phyloP scores from a whole-genome alignment of 495 filamentous ascomycete genomes.

The Podospora anserina region DNA sequence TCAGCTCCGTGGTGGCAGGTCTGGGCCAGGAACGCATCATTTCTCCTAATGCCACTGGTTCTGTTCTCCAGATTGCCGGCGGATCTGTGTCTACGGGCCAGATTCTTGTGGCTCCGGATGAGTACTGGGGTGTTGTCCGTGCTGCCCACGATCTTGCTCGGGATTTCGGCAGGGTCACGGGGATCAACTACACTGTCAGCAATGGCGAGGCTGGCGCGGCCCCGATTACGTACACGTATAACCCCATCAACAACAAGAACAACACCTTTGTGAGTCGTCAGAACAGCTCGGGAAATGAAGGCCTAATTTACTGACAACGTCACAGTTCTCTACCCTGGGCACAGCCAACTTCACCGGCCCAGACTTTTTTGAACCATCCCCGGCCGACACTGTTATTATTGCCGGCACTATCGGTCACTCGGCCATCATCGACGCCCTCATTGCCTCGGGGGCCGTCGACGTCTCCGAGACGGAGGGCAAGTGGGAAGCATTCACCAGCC shows the following conservation, averaged over 20 bases:
- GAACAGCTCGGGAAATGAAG: no score
- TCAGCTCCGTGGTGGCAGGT: slow-evolving; percentile 36
- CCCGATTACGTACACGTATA: slow-evolving; percentile 41
- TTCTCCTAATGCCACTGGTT: slow-evolving; percentile 40
- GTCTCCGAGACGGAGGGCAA: slow-evolving; percentile 53
- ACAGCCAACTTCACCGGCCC: slow-evolving; percentile 45
- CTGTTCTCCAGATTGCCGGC: slow-evolving; percentile 46
- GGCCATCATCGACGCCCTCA: slow-evolving; percentile 55
- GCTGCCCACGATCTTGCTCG: slow-evolving; percentile 62
- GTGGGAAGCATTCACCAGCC: slow-evolving; percentile 68
- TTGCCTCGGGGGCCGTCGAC: slow-evolving; percentile 54
- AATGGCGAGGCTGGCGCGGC: slow-evolving; percentile 42
- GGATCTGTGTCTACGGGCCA: slow-evolving; percentile 43
- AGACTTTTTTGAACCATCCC: slow-evolving; percentile 43
- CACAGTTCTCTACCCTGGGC: slow-evolving; percentile 44
- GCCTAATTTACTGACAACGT: not conserved
- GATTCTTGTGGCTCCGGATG: slow-evolving; percentile 52
- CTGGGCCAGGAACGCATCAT: slow-evolving; percentile 58
- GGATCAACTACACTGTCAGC: slow-evolving; percentile 55
- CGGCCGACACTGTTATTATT: slow-evolving; percentile 57
- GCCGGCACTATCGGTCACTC: slow-evolving; percentile 67
- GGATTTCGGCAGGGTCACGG: slow-evolving; percentile 71
- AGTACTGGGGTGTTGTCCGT: slow-evolving; percentile 66
- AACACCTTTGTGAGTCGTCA: slow-evolving; percentile 43
- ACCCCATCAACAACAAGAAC: slow-evolving; percentile 43